Conservation (phyloP, 495 filamentous ascomycete genomes). For the Aspergillus ellipticus region DNA sequence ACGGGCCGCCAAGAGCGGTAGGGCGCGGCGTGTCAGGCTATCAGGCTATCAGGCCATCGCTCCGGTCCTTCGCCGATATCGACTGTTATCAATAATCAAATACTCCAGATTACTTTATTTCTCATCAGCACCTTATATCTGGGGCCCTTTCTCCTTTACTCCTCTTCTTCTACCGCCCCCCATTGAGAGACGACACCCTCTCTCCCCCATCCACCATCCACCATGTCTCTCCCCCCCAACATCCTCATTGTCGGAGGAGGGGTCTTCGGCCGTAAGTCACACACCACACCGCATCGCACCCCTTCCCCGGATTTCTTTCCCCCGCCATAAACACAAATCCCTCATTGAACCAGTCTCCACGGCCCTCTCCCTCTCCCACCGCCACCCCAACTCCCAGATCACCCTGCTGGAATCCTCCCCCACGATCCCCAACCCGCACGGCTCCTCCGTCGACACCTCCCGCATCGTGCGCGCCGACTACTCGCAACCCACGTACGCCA, state of each 20-base stretch:
- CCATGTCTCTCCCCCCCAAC: constrained; percentile 43
- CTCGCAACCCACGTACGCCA: constrained; percentile 64
- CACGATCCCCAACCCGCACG: constrained; percentile 67
- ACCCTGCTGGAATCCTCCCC: constrained; percentile 65
- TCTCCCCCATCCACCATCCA: background rate
- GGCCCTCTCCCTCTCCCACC: constrained; percentile 58
- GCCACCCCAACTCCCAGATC: constrained; percentile 53
- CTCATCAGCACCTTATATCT: background rate
- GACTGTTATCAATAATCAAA: no score
- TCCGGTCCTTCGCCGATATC: no score
- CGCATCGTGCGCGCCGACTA: constrained; percentile 85
- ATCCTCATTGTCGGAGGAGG: constrained; percentile 76
- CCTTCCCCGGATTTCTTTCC: background rate
- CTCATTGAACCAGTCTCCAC: constrained; percentile 52
- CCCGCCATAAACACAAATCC: background rate
- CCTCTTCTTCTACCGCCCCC: background rate
- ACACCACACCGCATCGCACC: no score
- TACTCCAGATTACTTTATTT: no score
- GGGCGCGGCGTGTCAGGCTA: background rate
- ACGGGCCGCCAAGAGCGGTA: background rate
- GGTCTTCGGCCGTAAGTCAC: constrained; percentile 64
- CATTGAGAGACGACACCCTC: background rate
- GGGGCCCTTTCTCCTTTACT: background rate
- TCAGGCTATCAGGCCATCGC: no score
- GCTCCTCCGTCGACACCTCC: constrained; percentile 69